Percentiles rank a stretch among this genome's conserved stretches.
Conservation (phyloP, 208 protist species). For the Trypanosoma theileri region DNA sequence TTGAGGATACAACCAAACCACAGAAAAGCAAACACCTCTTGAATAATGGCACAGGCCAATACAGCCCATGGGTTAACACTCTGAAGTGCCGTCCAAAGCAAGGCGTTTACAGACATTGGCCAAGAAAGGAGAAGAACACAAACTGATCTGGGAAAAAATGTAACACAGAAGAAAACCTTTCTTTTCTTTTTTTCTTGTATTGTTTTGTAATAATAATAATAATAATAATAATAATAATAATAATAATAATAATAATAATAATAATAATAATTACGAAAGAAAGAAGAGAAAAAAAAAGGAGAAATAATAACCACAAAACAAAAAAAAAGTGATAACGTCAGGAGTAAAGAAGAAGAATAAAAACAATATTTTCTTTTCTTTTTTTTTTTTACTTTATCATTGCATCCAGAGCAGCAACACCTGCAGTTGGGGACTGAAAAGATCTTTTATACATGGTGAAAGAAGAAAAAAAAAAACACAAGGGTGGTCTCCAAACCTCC, state of each 20-base stretch:
- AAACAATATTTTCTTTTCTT: slow-evolving; percentile 5
- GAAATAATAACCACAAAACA: background rate
- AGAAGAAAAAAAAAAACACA: background rate
- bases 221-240: too few species aligned
- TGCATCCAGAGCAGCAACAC: background rate
- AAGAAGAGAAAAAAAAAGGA: background rate
- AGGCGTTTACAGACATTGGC: slow-evolving; percentile 9
- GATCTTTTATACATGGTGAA: background rate
- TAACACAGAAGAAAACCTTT: background rate
- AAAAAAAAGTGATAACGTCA: background rate
- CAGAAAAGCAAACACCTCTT: slow-evolving; percentile 69
- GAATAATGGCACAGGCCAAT: slow-evolving; percentile 45
- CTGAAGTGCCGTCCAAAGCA: slow-evolving; percentile 20
- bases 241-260: too few species aligned
- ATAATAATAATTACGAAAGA: background rate
- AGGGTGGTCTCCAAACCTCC: background rate
- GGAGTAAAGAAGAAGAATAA: background rate
- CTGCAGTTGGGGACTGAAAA: background rate
- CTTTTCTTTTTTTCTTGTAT: background rate
- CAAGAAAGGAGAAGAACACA: too few species aligned
- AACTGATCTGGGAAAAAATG: background rate
- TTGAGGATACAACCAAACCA: slow-evolving; percentile 83
- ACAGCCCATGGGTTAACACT: slow-evolving; percentile 55
- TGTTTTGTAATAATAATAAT: too few species aligned
- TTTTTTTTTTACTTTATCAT: background rate